Evolutionary conservation across 441 rosid genomes (phyloP).

Genomic region (Erodium chrysanthum): DNA sequence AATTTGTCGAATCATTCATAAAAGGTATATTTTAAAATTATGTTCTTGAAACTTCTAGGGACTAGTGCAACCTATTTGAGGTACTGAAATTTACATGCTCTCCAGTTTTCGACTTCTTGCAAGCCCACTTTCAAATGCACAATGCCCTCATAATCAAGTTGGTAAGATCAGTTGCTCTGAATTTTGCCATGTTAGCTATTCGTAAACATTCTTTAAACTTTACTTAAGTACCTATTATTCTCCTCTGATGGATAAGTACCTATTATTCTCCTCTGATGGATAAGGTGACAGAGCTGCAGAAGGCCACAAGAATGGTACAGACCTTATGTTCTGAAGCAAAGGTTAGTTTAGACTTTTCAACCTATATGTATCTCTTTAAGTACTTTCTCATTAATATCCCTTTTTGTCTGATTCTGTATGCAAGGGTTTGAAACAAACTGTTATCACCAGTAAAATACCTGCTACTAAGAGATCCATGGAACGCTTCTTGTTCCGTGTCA

Average conservation of each 20-base stretch:
- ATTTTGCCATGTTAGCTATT: constrained; percentile 5
- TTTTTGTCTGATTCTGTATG: constrained; percentile 14
- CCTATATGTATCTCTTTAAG: constrained; percentile 3
- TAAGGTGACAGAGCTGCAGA: constrained; percentile 74
- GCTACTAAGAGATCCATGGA: constrained; percentile 70
- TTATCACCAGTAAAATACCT: constrained; percentile 67
- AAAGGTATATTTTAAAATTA: constrained; percentile 39
- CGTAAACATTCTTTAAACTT: not conserved
- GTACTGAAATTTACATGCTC: constrained; percentile 19
- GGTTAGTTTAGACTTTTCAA: constrained; percentile 32
- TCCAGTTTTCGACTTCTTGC: constrained; percentile 65
- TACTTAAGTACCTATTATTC: too few relatives aligned
- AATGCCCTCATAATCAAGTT: constrained; percentile 46
- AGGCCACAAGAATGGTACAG: constrained; percentile 80
- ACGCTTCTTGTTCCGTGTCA: constrained; percentile 70
- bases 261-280: not conserved
- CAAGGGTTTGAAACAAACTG: constrained; percentile 67
- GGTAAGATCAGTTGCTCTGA: constrained; percentile 34
- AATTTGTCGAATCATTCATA: constrained; percentile 60
- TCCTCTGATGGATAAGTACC: constrained; percentile 22
- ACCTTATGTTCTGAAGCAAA: constrained; percentile 84
- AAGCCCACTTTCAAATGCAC: constrained; percentile 57
- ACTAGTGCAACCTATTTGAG: constrained; percentile 10
- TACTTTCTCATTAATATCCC: constrained; percentile 8
- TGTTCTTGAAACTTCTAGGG: constrained; percentile 4